Evolutionary conservation across 345 rosid genomes (phyloP), one percentile per base, ranked within the genome.

Genomic region (Pugionium dolabratum): DNA sequence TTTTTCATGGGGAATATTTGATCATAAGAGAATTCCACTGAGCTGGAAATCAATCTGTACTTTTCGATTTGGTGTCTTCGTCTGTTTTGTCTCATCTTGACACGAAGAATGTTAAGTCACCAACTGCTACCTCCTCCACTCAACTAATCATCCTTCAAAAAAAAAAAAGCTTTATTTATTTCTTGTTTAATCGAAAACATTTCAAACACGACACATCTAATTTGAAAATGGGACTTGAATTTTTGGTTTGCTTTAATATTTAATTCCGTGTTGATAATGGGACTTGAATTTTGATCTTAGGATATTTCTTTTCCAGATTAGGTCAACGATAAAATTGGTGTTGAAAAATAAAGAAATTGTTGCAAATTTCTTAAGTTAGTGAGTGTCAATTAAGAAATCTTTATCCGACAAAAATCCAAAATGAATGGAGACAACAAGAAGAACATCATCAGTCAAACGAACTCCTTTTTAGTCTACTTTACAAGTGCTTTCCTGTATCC

Each of bases 321-420:
- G 77, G 68, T 67, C 68, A 73, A 60, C 72, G 54, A 53, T 52
- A 48, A 41, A 49, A 42, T 49, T 57, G 45, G 46, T 36, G 59
- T 29, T 48, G 75, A 58, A 51, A 60, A 11, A 54, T 36, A 33
- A 34, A 11, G 64, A 39, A 70, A 40, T 27, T 48, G 36, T 71
- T 55, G 32, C 25, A 59, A 54, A 2, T 71, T 72, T 64, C 18
- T 57, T 50, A 49, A 4, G 71, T 55, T 71, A 64, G 59, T 40
- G 66, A 57, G 71, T 64, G 76, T 51, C 25, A 50, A 64, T 57
- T 64, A 64, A 66, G 76, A 57, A 49, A 58, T 64, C 60, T 72
- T 58, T 58, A 42, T 7, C 48, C 61, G 61, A 51, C 71, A 59
- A 72, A 65, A 50, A 64, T 64, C 76, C 61, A 72, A 72, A 65